These are phyloP conservation scores for Fusarium liriodendri DNA, from an alignment of 2,329 filamentous ascomycete species.

Conservation along the genomic window DNA sequence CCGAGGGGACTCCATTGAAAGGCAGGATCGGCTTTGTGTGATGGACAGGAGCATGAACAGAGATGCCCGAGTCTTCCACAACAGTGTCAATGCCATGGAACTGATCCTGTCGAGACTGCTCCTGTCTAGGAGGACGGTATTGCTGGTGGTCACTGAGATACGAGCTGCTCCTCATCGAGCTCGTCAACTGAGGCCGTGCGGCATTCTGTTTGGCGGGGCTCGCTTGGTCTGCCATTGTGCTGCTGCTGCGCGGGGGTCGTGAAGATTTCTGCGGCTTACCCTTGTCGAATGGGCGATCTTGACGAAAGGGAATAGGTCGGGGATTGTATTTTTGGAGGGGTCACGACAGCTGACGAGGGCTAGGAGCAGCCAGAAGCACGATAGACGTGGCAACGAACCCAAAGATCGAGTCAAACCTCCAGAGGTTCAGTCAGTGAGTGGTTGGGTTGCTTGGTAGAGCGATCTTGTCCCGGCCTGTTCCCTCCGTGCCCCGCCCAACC, in stretches of 20 bases:
- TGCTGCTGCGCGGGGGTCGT: slow-evolving; percentile 24
- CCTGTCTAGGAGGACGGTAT: slow-evolving; percentile 67
- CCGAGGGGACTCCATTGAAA: slow-evolving; percentile 71
- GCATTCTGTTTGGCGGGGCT: slow-evolving; percentile 48
- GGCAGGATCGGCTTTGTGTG: slow-evolving; percentile 56
- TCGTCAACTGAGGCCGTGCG: slow-evolving; percentile 60
- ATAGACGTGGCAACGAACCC: slow-evolving; percentile 13
- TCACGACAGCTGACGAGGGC: slow-evolving; percentile 2
- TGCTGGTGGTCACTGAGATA: slow-evolving; percentile 73
- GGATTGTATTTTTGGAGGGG: background rate
- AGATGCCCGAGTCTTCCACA: slow-evolving; percentile 64
- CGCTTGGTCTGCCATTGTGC: slow-evolving; percentile 48
- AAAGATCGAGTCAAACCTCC: slow-evolving; percentile 30
- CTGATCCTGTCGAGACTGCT: slow-evolving; percentile 63
- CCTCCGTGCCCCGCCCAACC: slow-evolving; percentile 34
- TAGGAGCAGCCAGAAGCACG: slow-evolving; percentile 6
- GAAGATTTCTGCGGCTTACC: slow-evolving; percentile 27
- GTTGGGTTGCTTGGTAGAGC: slow-evolving; percentile 11
- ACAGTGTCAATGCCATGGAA: slow-evolving; percentile 73
- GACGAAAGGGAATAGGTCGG: background rate
- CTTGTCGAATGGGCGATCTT: slow-evolving; percentile 1
- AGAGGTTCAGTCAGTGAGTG: slow-evolving; percentile 20
- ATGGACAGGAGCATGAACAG: slow-evolving; percentile 44
- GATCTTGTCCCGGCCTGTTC: slow-evolving; percentile 32
- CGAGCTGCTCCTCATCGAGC: slow-evolving; percentile 68